Evolutionary conservation across 2,329 filamentous ascomycete species (phyloP), one percentile per base, ranked within the genome.

Genomic region (Ceratocystis colombiana): DNA sequence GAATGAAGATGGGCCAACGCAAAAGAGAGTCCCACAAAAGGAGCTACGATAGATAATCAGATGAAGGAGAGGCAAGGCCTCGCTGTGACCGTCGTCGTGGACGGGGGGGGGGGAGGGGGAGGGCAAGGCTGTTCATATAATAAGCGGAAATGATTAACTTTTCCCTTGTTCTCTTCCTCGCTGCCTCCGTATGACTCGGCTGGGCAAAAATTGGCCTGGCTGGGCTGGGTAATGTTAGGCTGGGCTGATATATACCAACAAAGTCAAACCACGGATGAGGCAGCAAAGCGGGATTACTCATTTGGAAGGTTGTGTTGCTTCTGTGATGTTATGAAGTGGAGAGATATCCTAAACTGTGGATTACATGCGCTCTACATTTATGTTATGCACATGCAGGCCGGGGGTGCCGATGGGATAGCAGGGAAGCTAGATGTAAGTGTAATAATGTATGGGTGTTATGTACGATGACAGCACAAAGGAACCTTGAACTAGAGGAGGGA

Each of bases 61-160:
- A 66, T 28, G 61, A 66, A 64, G 10, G 30, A 66, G 62, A 64
- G 37, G 37, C 37, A 41, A 41, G 37, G 37, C 37, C 37, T 41
- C 37, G 37, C 37, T 41, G 37, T 41, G 10, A 4, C 12, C 37
- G 10, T 41, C 10, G 10, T 41, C 3, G 37, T 41, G 25, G 10
- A 25, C 25, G 53, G 28, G 53, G 53, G 20, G 20, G 20, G 20
- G 20, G 20, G 22, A 2, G 22, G 22, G 22, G 22, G 22, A 2
- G 25, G 25, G 12, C 50, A 25, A 17, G n/a, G 48, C 17, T 0
- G n/a, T 12, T 3, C 12, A 17, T n/a, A 1, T 25, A 25, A 3
- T 22, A 25, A 10, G n/a, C 22, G 15, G 50, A 55, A 55, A 55
- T 55, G 50, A 55, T 55, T 30, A 15, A 2, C 50, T 22, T 0